Evolutionary conservation across 495 filamentous ascomycete genomes (phyloP), one percentile per base, ranked within the genome.

Genomic region (Xanthoparmelia taractica): DNA sequence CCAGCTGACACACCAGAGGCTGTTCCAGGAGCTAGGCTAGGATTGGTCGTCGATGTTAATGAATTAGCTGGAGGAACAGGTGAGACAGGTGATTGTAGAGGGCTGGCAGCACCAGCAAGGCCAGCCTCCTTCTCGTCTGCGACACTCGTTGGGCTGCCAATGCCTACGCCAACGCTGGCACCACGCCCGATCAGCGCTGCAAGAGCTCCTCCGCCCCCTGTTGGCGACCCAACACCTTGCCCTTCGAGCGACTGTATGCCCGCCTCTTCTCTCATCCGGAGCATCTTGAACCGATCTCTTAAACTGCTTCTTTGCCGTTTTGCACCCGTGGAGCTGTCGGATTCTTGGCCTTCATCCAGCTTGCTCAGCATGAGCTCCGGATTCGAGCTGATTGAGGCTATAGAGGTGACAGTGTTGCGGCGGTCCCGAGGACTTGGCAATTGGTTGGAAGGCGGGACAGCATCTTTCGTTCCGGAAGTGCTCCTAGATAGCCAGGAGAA

Each of bases 401-500:
- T 76, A 0, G 91, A 94, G 45, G 85, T 85, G 48, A 80, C 81
- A 5, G 90, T 95, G 70, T 92, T 89, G 68, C 88, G 80, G 33
- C 84, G 76, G 40, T 78, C 78, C 12, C 40, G 66, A 17, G 78
- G 76, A 43, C 74, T 68, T 31, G 72, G 63, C 12, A 74, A 63
- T 27, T 69, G 67, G 15, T 69, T 69, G 12, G 84, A 78, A 5
- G 85, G 78, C 8, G 84, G 78, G 34, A 82, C 77, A 36, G 80
- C 75, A 34, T 88, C 84, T 70, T 89, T 90, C 36, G 79, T 76
- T 38, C 79, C 68, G 4, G 81, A 80, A 15, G 85, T 85, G 69
- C 82, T 87, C 64, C 91, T 80, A n/a, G 89, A 91, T 56, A 95
- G 80, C 89, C 89, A 94, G 25, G 89, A 84, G 64, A 93, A 96